A percentile compares a stretch with the other conserved stretches of the same genome.
Evolutionary conservation across 2,329 filamentous ascomycete genomes (phyloP).

Genomic region (Hypoxylon sp.): DNA sequence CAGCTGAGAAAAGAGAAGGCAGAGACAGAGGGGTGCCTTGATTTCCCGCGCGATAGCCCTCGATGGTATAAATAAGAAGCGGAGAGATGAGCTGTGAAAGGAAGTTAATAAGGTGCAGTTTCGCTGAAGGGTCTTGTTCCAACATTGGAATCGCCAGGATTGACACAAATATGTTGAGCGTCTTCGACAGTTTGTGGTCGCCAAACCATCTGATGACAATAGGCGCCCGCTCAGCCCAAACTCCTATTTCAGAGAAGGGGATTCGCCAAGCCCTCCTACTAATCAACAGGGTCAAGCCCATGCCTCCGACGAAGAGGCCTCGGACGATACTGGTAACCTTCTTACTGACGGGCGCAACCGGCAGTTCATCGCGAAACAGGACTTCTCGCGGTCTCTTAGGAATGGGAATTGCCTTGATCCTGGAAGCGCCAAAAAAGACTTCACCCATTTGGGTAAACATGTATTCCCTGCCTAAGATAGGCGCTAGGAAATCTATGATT

Average conservation of each 20-base stretch:
- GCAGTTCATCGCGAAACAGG: not conserved
- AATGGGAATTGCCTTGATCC: not conserved
- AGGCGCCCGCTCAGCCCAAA: not conserved
- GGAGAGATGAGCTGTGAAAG: conserved; percentile 45
- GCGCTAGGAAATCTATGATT: not conserved
- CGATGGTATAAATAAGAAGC: conserved; percentile 47
- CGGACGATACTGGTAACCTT: not conserved
- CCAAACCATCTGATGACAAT: conserved; percentile 1
- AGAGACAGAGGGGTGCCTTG: conserved; percentile 27
- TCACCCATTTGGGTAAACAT: not conserved
- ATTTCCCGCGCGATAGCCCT: conserved; percentile 47
- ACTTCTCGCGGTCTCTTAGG: not conserved
- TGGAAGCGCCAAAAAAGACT: not conserved
- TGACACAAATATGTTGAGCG: not conserved
- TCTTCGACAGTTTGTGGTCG: not conserved
- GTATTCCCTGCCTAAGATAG: not conserved
- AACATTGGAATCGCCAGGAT: not conserved
- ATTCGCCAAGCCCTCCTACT: not conserved
- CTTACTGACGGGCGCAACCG: not conserved
- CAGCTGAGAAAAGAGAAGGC: not conserved
- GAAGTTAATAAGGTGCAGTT: conserved; percentile 35
- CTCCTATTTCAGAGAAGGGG: not conserved
- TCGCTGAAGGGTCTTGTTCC: conserved; percentile 4
- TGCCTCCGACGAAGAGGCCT: not conserved
- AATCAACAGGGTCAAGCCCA: not conserved